Evolutionary conservation across 2,329 filamentous ascomycete genomes (phyloP).

Genomic region (Emmonsia crescens): DNA sequence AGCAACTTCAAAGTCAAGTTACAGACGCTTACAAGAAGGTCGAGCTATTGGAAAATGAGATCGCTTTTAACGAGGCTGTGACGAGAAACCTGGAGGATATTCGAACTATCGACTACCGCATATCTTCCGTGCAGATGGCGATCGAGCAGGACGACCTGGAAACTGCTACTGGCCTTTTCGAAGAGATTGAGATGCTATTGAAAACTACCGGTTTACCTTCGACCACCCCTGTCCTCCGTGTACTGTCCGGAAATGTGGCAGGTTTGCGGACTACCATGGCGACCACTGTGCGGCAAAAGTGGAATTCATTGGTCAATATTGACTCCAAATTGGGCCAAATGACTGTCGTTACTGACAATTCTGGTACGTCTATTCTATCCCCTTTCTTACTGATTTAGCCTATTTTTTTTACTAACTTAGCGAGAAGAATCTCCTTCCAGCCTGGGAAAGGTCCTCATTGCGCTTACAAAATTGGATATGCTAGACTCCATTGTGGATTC

Average conservation of each 20-base stretch:
- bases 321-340: constrained; percentile 48
- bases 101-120: constrained; percentile 37
- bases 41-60: constrained; percentile 46
- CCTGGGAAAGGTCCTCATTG: constrained; percentile 7
- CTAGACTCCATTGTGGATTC: constrained; percentile 21
- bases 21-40: constrained; percentile 50
- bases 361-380: constrained; percentile 34
- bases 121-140: constrained; percentile 38
- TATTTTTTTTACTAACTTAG: constrained; percentile 5
- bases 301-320: constrained; percentile 56
- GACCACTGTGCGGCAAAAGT: constrained; percentile 57
- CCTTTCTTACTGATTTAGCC: neutral
- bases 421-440: constrained; percentile 12
- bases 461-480: constrained; percentile 23
- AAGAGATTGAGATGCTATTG: constrained; percentile 30
- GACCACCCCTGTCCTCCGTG: constrained; percentile 32
- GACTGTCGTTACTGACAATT: constrained; percentile 42
- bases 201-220: constrained; percentile 20
- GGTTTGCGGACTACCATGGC: constrained; percentile 57
- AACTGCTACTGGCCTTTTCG: constrained; percentile 39
- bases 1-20: constrained; percentile 51
- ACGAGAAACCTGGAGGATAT: constrained; percentile 41
- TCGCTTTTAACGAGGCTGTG: constrained; percentile 48
- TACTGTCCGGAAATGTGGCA: constrained; percentile 55
- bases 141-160: constrained; percentile 36